A percentile compares a stretch with the other conserved stretches of the same genome.
Evolutionary conservation across 495 filamentous ascomycete species (phyloP).

Genomic region (Cryomyces minteri): DNA sequence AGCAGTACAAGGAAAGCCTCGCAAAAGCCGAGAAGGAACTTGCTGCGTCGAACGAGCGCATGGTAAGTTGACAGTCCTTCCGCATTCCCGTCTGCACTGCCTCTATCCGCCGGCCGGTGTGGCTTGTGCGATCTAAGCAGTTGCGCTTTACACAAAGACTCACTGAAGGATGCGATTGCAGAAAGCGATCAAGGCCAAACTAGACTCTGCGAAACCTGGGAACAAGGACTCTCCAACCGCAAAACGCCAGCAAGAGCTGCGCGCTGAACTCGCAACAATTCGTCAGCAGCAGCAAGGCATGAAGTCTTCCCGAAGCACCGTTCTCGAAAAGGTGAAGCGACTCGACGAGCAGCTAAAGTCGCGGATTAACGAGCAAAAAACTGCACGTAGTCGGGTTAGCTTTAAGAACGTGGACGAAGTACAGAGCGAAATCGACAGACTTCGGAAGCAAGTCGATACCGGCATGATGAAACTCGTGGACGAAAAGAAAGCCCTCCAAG

Average conservation of each 20-base stretch:
- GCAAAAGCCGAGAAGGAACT: conserved; percentile 71
- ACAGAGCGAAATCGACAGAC: conserved; percentile 56
- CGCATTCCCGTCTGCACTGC: background rate
- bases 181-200: conserved; percentile 70
- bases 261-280: conserved; percentile 50
- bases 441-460: conserved; percentile 69
- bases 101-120: background rate
- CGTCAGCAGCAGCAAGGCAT: conserved; percentile 63
- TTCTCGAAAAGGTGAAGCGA: conserved; percentile 70
- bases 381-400: conserved; percentile 48
- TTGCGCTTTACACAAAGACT: too few species aligned
- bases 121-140: background rate
- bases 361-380: conserved; percentile 70
- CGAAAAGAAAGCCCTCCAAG: conserved; percentile 79
- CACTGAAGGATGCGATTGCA: conserved; percentile 16
- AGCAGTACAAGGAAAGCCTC: conserved; percentile 48
- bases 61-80: conserved; percentile 37
- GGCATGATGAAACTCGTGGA: conserved; percentile 87
- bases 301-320: conserved; percentile 56
- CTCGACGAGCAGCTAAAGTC: conserved; percentile 69
- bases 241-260: conserved; percentile 69
- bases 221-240: conserved; percentile 53
- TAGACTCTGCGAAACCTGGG: conserved; percentile 58
- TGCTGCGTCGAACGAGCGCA: conserved; percentile 46
- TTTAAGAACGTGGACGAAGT: conserved; percentile 82